phyloP scores from a whole-genome alignment of 2,329 filamentous ascomycete genomes.

The Didymellaceae sp. region DNA sequence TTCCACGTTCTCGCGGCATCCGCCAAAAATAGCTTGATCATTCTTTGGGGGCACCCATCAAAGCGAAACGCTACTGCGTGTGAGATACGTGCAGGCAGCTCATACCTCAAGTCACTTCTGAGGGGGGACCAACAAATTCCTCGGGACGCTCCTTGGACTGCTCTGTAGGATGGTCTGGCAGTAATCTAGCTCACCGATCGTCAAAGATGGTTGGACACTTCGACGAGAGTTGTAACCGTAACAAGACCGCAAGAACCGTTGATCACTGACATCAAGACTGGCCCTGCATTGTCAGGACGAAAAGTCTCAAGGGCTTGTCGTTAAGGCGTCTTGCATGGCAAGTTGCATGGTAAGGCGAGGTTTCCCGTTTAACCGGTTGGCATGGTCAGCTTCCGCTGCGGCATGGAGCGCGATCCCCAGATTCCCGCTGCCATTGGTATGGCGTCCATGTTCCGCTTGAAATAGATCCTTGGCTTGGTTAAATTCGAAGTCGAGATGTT shows the following conservation, averaged over 20 bases:
- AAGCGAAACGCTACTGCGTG: no score
- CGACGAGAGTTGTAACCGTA: background rate
- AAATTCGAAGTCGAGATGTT: background rate
- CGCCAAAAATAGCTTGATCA: no score
- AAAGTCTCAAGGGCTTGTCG: background rate
- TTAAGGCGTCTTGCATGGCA: background rate
- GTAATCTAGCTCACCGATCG: background rate
- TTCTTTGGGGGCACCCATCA: no score
- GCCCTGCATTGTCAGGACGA: no score
- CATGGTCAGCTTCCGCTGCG: background rate
- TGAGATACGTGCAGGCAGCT: no score
- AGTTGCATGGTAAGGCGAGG: slow-evolving; percentile 1
- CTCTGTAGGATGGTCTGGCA: no score
- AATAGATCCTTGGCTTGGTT: background rate
- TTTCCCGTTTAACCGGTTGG: slow-evolving; percentile 11
- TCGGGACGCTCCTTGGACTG: no score
- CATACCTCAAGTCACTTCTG: no score
- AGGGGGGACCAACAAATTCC: no score
- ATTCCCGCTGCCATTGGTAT: slow-evolving; percentile 3
- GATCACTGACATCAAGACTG: no score
- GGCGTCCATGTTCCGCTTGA: slow-evolving; percentile 10
- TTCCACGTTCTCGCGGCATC: no score
- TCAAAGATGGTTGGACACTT: no score
- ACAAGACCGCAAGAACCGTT: background rate
- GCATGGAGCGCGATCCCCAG: background rate